These are phyloP conservation scores for Talaromyces borbonicus DNA, from an alignment of 495 filamentous ascomycete genomes.

Conservation along the genomic window DNA sequence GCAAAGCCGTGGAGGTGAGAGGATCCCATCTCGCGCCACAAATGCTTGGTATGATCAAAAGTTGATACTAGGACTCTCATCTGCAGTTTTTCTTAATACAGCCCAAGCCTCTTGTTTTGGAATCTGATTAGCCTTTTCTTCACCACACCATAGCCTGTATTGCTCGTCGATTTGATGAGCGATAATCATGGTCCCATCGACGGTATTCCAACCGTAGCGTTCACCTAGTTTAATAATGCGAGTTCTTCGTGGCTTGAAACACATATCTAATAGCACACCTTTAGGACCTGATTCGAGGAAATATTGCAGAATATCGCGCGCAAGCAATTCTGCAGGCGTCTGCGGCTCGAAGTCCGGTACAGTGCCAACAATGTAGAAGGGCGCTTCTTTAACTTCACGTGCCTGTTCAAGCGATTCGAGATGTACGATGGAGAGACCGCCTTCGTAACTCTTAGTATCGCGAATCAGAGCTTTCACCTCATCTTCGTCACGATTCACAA, in stretches of 20 bases:
- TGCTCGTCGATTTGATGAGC: slow-evolving; percentile 62
- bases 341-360: slow-evolving; percentile 53
- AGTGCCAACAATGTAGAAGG: slow-evolving; percentile 48
- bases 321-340: slow-evolving; percentile 39
- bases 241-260: slow-evolving; percentile 58
- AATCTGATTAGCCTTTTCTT: slow-evolving; percentile 32
- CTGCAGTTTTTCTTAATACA: slow-evolving; percentile 29
- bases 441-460: slow-evolving; percentile 18
- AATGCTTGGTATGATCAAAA: slow-evolving; percentile 9
- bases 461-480: slow-evolving; percentile 50
- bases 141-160: slow-evolving; percentile 48
- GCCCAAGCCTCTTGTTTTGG: slow-evolving; percentile 38
- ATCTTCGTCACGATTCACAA: slow-evolving; percentile 50
- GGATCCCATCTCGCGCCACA: neutral
- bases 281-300: slow-evolving; percentile 37
- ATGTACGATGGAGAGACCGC: slow-evolving; percentile 31
- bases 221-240: slow-evolving; percentile 41
- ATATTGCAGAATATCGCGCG: slow-evolving; percentile 39
- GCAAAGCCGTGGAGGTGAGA: too few species aligned
- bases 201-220: slow-evolving; percentile 46
- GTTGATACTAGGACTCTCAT: slow-evolving; percentile 20
- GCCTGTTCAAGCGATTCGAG: slow-evolving; percentile 44
- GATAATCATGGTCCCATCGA: slow-evolving; percentile 54
- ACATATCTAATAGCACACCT: slow-evolving; percentile 61
- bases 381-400: slow-evolving; percentile 21